Base-by-base conservation (phyloP, 208 protist species). In the Leptomonas seymouri region DNA sequence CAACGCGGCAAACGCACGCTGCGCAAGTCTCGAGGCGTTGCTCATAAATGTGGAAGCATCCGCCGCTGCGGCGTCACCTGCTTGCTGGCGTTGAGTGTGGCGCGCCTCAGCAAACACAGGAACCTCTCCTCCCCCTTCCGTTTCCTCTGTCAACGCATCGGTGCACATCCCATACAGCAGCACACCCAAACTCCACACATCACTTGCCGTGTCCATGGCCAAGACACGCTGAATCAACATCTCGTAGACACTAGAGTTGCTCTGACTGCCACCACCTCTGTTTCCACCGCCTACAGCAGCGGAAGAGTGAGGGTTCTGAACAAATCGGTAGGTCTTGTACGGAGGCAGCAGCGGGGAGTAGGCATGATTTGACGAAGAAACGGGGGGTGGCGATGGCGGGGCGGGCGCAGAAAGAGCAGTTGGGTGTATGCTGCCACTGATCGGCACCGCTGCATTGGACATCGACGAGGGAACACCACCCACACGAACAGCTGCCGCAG, bases 171-270 rank as follows among this genome's bases (percentile, higher is more conserved):
- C 46, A 54, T 81, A 81, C 28, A 81, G 55, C 34, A 81, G 60
- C 53, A 81, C 21, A 1, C 76, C 76, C 4, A 81, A 39, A 18
- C 76, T 71, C 76, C 76, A 81, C 45, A 76, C 21, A 36, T 81
- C 76, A 41, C 61, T 62, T 28, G 70, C 57, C 31, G 68, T 75
- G 46, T 81, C 65, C 63, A 61, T 61, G 16, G 71, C 59, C 41
- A 81, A 46, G 0, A 81, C 58, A 30, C 67, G 67, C 18, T 70
- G 51, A 23, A 76, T 59, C 11, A 81, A 58, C 30, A 81, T 23
- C 54, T 49, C 60, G 21, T 76, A 76, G 14, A 73, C 76, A 20
- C 56, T 64, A n/a, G 61, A 59, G 51, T 21, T 44, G 50, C 56
- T 68, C 27, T 67, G 39, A 23, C 58, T 70, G 28, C 56, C 65